These are phyloP conservation scores for Corymbia citriodora DNA, from an alignment of 441 rosid species.

Conservation along the genomic window DNA sequence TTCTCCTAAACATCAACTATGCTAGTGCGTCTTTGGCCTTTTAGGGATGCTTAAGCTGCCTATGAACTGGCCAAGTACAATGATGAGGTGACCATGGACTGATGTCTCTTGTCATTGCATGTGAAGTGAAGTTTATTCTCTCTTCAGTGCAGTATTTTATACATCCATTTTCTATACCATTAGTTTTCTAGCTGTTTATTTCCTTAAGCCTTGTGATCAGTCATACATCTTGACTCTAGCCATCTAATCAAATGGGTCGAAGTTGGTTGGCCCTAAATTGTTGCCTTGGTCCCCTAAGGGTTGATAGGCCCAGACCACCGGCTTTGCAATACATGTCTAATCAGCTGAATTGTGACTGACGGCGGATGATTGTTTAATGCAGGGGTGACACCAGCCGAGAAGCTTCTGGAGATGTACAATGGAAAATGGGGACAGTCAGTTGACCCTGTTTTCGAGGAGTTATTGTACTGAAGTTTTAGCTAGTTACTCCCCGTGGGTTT, in stretches of 20 bases:
- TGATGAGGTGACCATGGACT: background rate
- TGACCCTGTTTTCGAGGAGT: slow-evolving; percentile 88
- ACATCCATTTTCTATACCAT: background rate
- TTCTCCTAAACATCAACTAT: background rate
- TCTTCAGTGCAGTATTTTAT: background rate
- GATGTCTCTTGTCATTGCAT: background rate
- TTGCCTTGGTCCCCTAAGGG: background rate
- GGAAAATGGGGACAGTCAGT: slow-evolving; percentile 89
- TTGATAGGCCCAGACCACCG: background rate
- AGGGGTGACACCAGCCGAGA: slow-evolving; percentile 96
- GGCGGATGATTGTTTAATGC: slow-evolving; percentile 6
- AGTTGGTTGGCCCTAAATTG: background rate
- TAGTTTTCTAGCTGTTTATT: background rate
- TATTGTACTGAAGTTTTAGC: slow-evolving; percentile 44
- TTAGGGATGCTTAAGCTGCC: background rate
- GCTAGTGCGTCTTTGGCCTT: background rate
- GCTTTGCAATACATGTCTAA: background rate
- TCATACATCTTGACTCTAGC: background rate
- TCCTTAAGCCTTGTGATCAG: background rate
- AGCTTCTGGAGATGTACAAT: slow-evolving; percentile 77
- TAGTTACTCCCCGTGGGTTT: background rate
- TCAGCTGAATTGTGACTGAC: background rate
- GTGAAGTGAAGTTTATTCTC: background rate
- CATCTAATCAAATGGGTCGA: background rate
- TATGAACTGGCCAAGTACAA: background rate